phyloP scores from a whole-genome alignment of 495 filamentous ascomycete species.

The Usnea hakonensis region DNA sequence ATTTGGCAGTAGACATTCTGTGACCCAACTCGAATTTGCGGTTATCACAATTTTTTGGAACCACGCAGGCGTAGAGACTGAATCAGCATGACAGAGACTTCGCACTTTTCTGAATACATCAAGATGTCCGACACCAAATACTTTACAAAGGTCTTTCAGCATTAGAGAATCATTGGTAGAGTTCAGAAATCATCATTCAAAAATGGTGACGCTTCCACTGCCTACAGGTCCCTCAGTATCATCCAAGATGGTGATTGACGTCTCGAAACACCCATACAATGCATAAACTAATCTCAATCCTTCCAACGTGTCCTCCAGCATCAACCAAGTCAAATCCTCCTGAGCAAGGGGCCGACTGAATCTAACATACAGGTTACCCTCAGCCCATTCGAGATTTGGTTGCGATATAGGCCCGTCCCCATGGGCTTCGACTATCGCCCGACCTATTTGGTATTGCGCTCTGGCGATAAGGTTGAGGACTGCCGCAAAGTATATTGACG shows the following conservation, averaged over 20 bases:
- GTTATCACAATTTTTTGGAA: too few relatives aligned
- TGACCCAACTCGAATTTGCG: too few relatives aligned
- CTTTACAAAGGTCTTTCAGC: too few relatives aligned
- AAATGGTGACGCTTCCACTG: not conserved
- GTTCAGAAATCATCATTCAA: not conserved
- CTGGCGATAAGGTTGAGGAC: not conserved
- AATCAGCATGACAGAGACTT: too few relatives aligned
- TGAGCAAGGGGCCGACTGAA: not conserved
- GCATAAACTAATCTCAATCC: not conserved
- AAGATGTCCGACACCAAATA: too few relatives aligned
- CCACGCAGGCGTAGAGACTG: too few relatives aligned
- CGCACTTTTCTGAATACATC: too few relatives aligned
- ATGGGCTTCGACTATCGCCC: not conserved
- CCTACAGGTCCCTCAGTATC: not conserved
- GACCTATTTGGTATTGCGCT: not conserved
- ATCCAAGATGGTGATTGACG: not conserved
- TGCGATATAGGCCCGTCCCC: not conserved
- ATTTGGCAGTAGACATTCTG: too few relatives aligned
- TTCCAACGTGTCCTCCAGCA: slow-evolving; percentile 5
- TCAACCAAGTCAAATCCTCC: slow-evolving; percentile 5
- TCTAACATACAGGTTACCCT: not conserved
- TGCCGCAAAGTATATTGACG: not conserved
- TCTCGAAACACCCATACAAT: not conserved
- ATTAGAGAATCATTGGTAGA: too few relatives aligned
- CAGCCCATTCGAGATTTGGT: not conserved